Evolutionary conservation across 768 basidiomycete genomes (phyloP).

Genomic region (Crassisporium funariophilum): DNA sequence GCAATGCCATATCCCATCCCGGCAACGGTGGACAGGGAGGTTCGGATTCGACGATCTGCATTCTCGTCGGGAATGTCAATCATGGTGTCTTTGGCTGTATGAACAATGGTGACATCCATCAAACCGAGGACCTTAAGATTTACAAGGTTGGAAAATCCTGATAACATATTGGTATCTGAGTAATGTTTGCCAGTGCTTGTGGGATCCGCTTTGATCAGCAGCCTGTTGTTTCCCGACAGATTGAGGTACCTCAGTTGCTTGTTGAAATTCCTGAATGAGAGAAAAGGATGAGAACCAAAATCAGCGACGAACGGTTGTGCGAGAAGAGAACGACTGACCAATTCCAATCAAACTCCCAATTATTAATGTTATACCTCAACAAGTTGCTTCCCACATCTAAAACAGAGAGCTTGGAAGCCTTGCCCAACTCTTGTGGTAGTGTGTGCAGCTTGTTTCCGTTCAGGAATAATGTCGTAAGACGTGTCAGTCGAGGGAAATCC

Average conservation of each 20-base stretch:
- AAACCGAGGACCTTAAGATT: constrained; percentile 91
- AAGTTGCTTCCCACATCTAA: constrained; percentile 94
- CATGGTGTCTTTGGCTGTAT: constrained; percentile 49
- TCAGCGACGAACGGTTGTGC: not conserved
- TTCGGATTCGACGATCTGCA: constrained; percentile 89
- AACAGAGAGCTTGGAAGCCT: constrained; percentile 73
- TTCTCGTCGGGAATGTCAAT: constrained; percentile 79
- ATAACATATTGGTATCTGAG: constrained; percentile 43
- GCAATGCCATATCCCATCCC: constrained; percentile 96
- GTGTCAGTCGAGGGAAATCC: constrained; percentile 72
- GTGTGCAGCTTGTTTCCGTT: constrained; percentile 95
- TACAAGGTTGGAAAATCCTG: constrained; percentile 86
- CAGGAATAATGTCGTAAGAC: constrained; percentile 75
- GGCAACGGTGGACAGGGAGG: constrained; percentile 85
- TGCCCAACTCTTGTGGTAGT: constrained; percentile 86
- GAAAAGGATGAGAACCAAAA: not conserved
- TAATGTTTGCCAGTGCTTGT: constrained; percentile 19
- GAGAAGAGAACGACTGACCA: constrained; percentile 58
- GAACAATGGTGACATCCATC: constrained; percentile 92
- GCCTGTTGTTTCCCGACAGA: constrained; percentile 92
- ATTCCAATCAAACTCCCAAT: constrained; percentile 99
- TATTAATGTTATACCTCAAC: constrained; percentile 96
- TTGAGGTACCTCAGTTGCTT: constrained; percentile 92
- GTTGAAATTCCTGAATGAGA: constrained; percentile 85
- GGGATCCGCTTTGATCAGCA: constrained; percentile 88